A percentile compares a stretch with the other conserved stretches of the same genome.
Evolutionary conservation across 106 monocot genomes (phyloP).

Genomic region (Narthecium ossifragum): DNA sequence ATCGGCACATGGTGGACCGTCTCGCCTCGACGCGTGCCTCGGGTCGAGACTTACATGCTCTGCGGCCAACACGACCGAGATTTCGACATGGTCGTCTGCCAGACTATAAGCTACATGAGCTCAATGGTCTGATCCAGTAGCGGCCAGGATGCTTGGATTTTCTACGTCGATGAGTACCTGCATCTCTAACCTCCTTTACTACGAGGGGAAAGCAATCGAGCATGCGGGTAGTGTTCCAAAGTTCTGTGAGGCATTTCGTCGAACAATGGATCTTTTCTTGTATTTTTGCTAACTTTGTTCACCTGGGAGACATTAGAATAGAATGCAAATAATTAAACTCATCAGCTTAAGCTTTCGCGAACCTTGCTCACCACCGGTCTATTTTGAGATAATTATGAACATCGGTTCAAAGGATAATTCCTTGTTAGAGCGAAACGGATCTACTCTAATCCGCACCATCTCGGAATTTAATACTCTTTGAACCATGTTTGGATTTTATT

Average conservation of each 20-base stretch:
- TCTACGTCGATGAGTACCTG: background rate
- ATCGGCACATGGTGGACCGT: conserved; percentile 27
- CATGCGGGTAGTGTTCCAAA: too few species aligned
- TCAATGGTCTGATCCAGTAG: background rate
- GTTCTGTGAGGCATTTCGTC: background rate
- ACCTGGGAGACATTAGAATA: too few species aligned
- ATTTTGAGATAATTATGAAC: too few species aligned
- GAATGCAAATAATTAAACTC: too few species aligned
- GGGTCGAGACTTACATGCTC: conserved; percentile 17
- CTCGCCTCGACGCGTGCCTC: conserved; percentile 19
- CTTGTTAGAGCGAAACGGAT: too few species aligned
- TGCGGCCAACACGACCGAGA: background rate
- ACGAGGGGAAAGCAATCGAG: background rate
- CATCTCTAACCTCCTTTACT: background rate
- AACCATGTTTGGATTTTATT: too few species aligned
- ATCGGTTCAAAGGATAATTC: too few species aligned
- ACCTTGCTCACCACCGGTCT: too few species aligned
- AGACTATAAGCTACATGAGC: background rate
- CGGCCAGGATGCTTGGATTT: background rate
- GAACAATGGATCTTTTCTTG: background rate
- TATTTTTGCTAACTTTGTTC: background rate
- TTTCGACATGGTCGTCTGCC: background rate
- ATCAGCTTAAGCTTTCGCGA: too few species aligned
- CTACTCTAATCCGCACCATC: too few species aligned
- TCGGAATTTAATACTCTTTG: too few species aligned